Conservation (phyloP, 768 basidiomycete genomes). For the Pleurotus platypus region DNA sequence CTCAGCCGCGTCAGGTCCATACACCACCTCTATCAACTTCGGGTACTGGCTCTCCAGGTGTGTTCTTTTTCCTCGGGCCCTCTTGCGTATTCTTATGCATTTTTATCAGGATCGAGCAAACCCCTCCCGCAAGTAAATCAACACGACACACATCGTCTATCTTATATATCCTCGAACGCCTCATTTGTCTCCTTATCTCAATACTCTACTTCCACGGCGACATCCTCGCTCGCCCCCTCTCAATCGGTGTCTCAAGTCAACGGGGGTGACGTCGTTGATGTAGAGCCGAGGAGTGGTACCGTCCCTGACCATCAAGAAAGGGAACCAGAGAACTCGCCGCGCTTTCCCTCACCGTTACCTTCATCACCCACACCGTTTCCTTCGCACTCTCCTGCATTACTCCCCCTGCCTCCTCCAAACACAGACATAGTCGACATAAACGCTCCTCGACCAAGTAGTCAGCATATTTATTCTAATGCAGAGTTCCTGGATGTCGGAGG, state of each 20-base stretch:
- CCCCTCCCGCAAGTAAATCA: constrained; percentile 20
- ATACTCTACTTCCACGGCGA: constrained; percentile 22
- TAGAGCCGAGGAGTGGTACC: constrained; percentile 4
- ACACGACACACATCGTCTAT: not conserved
- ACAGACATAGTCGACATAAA: not conserved
- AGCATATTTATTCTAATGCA: constrained; percentile 3
- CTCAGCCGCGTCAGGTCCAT: too few relatives aligned
- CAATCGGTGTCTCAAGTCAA: constrained; percentile 70
- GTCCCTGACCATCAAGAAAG: not conserved
- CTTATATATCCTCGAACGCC: not conserved
- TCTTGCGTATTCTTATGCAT: not conserved
- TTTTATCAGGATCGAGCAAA: constrained; percentile 13
- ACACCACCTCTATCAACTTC: not conserved
- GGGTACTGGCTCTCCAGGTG: not conserved
- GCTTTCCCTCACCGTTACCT: too few relatives aligned
- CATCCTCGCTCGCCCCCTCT: constrained; percentile 65
- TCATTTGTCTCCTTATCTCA: not conserved
- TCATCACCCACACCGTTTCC: not conserved
- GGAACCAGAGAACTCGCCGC: too few relatives aligned
- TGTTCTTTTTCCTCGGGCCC: not conserved
- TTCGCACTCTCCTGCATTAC: not conserved
- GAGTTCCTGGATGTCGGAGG: not conserved
- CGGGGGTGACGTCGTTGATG: constrained; percentile 7
- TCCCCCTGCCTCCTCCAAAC: not conserved
- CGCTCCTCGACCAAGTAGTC: not conserved